phyloP scores from a whole-genome alignment of 805 yeast species.

The Clavispora phyllophila region DNA sequence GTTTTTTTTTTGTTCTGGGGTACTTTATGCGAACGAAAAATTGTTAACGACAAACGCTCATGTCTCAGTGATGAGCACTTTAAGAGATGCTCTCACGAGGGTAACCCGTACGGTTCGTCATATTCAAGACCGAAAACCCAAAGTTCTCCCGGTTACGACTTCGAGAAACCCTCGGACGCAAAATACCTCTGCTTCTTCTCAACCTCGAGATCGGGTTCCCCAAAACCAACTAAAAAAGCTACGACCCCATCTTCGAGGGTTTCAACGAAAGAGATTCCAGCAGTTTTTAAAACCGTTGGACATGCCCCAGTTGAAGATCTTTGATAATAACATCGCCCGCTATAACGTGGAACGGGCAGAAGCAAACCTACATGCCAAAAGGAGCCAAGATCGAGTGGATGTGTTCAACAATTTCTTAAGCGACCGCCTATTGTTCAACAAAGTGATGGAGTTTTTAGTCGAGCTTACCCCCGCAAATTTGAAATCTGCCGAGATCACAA shows the following conservation, averaged over 20 bases:
- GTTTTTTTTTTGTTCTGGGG: background rate
- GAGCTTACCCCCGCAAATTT: constrained; percentile 27
- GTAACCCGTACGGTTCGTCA: constrained; percentile 29
- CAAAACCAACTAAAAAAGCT: constrained; percentile 8
- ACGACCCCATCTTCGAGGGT: constrained; percentile 12
- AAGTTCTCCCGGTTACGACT: background rate
- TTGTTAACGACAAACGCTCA: background rate
- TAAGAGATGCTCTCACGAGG: constrained; percentile 30
- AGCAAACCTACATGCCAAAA: constrained; percentile 21
- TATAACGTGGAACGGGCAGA: constrained; percentile 24
- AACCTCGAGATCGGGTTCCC: constrained; percentile 5
- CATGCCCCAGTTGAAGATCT: constrained; percentile 29
- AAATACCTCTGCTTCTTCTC: background rate
- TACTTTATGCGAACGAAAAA: background rate
- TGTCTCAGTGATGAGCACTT: constrained; percentile 19
- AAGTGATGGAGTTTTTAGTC: constrained; percentile 29
- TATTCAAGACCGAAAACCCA: constrained; percentile 15
- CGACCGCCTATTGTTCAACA: constrained; percentile 25
- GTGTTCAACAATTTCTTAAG: constrained; percentile 22
- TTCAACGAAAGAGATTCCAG: constrained; percentile 21
- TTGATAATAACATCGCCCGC: constrained; percentile 16
- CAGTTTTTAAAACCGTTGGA: constrained; percentile 32
- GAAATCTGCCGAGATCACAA: constrained; percentile 14
- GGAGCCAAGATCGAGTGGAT: constrained; percentile 13
- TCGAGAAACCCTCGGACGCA: constrained; percentile 2